Percentiles rank a stretch among this genome's conserved stretches.
These are phyloP conservation scores for Podila minutissima DNA, from an alignment of 192 early-diverging fungal species.

Conservation along the genomic window DNA sequence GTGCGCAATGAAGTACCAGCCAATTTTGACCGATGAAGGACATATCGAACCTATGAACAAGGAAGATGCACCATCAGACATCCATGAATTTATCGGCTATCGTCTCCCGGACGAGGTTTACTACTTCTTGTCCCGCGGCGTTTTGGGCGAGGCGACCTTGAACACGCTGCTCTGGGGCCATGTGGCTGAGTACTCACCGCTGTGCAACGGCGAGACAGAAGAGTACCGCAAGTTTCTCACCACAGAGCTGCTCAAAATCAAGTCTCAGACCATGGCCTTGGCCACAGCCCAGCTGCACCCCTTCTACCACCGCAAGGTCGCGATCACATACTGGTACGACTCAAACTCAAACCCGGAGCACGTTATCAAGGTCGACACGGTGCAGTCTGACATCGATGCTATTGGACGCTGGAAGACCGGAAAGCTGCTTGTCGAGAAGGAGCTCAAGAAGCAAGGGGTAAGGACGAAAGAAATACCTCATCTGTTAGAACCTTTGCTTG, in stretches of 20 bases:
- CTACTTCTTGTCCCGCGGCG: conserved; percentile 72
- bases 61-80: conserved; percentile 73
- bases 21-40: conserved; percentile 77
- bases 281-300: conserved; percentile 67
- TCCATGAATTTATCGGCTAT: conserved; percentile 86
- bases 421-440: conserved; percentile 46
- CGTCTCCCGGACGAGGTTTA: conserved; percentile 77
- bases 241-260: conserved; percentile 63
- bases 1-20: conserved; percentile 76
- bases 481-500: neutral
- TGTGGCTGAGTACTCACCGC: conserved; percentile 74
- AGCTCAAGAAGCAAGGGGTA: conserved; percentile 54
- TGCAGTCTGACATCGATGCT: conserved; percentile 39
- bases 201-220: conserved; percentile 82
- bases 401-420: conserved; percentile 55
- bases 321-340: conserved; percentile 68
- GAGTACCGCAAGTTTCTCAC: conserved; percentile 77
- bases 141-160: conserved; percentile 62
- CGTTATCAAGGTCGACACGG: conserved; percentile 65
- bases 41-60: conserved; percentile 72
- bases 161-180: conserved; percentile 73
- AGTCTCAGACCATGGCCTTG: conserved; percentile 65
- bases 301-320: conserved; percentile 76
- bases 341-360: conserved; percentile 56
- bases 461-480: conserved; percentile 11